Conservation (phyloP, 352 stramenopile species). For the Paralagenidium karlingii region DNA sequence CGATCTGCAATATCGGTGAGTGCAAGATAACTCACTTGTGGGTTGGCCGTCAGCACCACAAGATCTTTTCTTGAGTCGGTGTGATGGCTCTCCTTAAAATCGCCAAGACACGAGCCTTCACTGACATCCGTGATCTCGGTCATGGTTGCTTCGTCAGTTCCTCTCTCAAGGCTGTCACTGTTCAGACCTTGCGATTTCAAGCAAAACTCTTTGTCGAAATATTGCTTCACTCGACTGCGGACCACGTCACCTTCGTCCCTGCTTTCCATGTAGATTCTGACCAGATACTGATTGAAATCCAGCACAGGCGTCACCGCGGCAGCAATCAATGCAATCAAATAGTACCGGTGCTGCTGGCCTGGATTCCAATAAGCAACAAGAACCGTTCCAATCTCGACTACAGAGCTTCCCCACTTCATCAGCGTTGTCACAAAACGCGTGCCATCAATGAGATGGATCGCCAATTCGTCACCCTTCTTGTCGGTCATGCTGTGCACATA, state of each 20-base stretch:
- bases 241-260: too few species aligned
- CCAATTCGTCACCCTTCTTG: conserved; percentile 26
- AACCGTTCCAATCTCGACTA: conserved; percentile 31
- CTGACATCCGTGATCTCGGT: too few species aligned
- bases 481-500: conserved; percentile 15
- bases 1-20: conserved; percentile 24
- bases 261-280: conserved; percentile 40
- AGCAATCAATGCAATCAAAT: conserved; percentile 25
- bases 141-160: too few species aligned
- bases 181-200: too few species aligned
- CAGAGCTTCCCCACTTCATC: conserved; percentile 29
- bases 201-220: too few species aligned
- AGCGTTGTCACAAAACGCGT: conserved; percentile 33
- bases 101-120: too few species aligned
- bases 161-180: too few species aligned
- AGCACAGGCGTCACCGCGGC: conserved; percentile 22
- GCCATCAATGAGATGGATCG: conserved; percentile 29
- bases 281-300: conserved; percentile 41
- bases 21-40: conserved; percentile 33
- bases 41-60: conserved; percentile 28
- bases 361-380: conserved; percentile 15
- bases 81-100: too few species aligned
- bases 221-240: too few species aligned
- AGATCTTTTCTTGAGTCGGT: conserved; percentile 21
- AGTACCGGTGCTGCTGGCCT: conserved; percentile 9